Conservation (phyloP, 228 moss, liverwort and hornwort genomes). For the Sphagnum magellanicum region DNA sequence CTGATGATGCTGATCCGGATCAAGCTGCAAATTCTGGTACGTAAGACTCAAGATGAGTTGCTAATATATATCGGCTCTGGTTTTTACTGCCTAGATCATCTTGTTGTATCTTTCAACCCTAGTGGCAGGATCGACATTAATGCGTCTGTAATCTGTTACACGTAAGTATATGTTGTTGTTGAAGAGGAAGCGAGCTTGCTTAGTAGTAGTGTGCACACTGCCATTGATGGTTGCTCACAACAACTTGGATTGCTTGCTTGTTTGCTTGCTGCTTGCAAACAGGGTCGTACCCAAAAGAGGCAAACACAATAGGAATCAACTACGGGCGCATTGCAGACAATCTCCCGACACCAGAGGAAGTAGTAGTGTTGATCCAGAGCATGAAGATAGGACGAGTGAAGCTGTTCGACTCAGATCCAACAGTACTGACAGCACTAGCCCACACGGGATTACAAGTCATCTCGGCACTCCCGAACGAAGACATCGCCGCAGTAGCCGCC, state of each 20-base stretch:
- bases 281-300: conserved; percentile 19
- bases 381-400: conserved; percentile 71
- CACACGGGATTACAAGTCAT: conserved; percentile 61
- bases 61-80: too few species aligned
- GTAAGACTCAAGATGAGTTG: too few species aligned
- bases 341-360: conserved; percentile 34
- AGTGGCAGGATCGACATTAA: too few species aligned
- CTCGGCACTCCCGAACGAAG: conserved; percentile 59
- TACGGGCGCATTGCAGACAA: conserved; percentile 74
- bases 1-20: too few species aligned
- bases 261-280: neutral
- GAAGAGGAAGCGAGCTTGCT: too few species aligned
- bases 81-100: too few species aligned
- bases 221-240: neutral
- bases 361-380: conserved; percentile 41
- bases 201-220: too few species aligned
- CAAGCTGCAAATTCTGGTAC: too few species aligned
- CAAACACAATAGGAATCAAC: conserved; percentile 64
- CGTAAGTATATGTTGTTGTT: too few species aligned
- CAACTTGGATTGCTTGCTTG: neutral
- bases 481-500: conserved; percentile 30
- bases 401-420: conserved; percentile 59
- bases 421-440: conserved; percentile 54
- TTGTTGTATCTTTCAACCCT: too few species aligned
- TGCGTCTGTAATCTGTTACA: too few species aligned